Evolutionary conservation across 495 filamentous ascomycete genomes (phyloP), one percentile per base, ranked within the genome.

Genomic region (Hapsidospora chrysogenum): DNA sequence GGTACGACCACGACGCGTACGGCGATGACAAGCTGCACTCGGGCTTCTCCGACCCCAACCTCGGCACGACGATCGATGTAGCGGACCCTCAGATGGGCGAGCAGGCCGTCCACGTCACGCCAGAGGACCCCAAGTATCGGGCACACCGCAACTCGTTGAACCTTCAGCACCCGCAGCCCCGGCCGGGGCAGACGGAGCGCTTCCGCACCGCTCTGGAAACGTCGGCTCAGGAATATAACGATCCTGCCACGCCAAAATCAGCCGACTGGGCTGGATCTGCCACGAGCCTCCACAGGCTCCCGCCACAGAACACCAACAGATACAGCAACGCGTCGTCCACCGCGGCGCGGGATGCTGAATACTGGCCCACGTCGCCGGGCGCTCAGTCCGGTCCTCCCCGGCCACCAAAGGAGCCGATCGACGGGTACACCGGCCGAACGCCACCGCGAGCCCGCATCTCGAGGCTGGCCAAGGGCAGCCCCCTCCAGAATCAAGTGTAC

Each of bases 111-210:
- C 54, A 52, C 35, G 56, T 57, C 46, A 64, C 61, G 13, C 80
- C 83, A 16, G 85, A 93, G 48, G 77, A 83, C 38, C 83, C 85
- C 20, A 92, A 92, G 51, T 93, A 93, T 51, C 75, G 81, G 47
- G 83, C 82, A 13, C 81, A 93, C 53, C 82, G 86, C 33, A 80
- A 89, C 50, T 92, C 82, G 30, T 57, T 92, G 19, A 85, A 86
- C 47, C 59, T 95, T 5, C 76, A 86, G 51, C 86, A 95, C 55
- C 86, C 86, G 11, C 86, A 95, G 50, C 86, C 86, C 18, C 73
- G 82, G 10, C 79, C 72, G 36, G 84, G 84, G 0, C 78, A 83
- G 18, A 85, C 83, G 8, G 75, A 77, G 39, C 78, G 79, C 18
- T 85, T 85, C 51, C 80, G 86, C 50, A 74, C 70, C 7, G 73